These are phyloP conservation scores for Polytrichum commune DNA, from an alignment of 225 moss, liverwort and hornwort genomes.

Conservation along the genomic window DNA sequence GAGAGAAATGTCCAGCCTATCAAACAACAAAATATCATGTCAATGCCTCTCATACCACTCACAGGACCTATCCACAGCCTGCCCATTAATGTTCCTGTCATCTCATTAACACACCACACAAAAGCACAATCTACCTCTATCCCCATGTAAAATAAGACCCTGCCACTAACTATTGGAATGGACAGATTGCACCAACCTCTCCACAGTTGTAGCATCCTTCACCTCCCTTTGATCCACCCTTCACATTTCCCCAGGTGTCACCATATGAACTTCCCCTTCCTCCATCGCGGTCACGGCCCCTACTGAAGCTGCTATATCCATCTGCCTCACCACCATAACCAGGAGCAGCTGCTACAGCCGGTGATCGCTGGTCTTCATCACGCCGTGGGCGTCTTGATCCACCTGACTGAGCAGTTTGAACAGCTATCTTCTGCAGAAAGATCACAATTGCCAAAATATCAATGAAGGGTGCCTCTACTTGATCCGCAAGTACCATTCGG, in stretches of 20 bases:
- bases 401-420: slow-evolving; percentile 92
- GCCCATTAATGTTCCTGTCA: no score
- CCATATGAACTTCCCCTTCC: slow-evolving; percentile 91
- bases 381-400: slow-evolving; percentile 81
- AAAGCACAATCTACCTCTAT: no score
- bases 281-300: slow-evolving; percentile 81
- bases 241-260: slow-evolving; percentile 84
- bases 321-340: slow-evolving; percentile 59
- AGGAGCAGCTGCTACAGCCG: slow-evolving; percentile 54
- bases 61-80: no score
- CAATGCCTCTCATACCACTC: no score
- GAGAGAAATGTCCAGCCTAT: slow-evolving; percentile 84
- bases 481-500: no score
- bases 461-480: no score
- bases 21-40: not conserved
- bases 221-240: slow-evolving; percentile 56
- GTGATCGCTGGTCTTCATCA: slow-evolving; percentile 70
- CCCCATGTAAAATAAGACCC: no score
- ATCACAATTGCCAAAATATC: no score
- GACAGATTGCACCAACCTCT: slow-evolving; percentile 49
- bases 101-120: no score
- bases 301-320: slow-evolving; percentile 74
- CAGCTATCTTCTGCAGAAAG: slow-evolving; percentile 69
- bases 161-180: no score
- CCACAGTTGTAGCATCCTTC: slow-evolving; percentile 87